Base-by-base conservation (phyloP, 176 grass and related monocot genomes). In the Dendrocalamus sinicus region DNA sequence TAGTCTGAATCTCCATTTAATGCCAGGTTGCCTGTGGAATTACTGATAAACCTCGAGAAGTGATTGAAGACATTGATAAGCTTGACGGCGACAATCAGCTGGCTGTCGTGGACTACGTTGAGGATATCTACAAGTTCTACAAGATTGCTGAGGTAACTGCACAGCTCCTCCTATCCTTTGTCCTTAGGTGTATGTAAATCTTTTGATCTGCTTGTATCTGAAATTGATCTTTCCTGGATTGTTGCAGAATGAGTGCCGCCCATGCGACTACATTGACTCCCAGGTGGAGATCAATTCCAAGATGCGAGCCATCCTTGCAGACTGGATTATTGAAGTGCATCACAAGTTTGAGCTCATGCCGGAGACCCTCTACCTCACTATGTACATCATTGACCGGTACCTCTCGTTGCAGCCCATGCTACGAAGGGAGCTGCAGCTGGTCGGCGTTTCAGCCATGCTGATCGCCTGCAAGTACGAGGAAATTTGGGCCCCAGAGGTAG, bases 391-490 rank as follows among this genome's bases (percentile, higher is more conserved):
- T 6, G 97, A 99, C 47, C 28, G 86, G 9, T 96, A 88, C 77
- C 94, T 99, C 15, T 96, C 97, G 14, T 75, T 90, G 68, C 89
- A 93, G 43, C 70, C 70, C 6, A 83, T 96, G 12, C 54, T 79
- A 67, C 88, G 97, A 80, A 92, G 82, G 82, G 90, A 99, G 89
- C 85, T 99, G 73, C 97, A 99, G 89, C 92, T 99, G 46, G 92
- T 93, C 4, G 97, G 94, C 8, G 91, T 99, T 43, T 90, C 88
- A 12, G 74, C 97, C 48, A 94, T 96, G 85, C 89, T 99, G 14
- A 94, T 99, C 11, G 90, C 94, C 8, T 96, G 94, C 94, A 99
- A 99, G 58, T 99, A 99, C 5, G 97, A 99, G 43, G 97, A 99
- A 37, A 91, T 96, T 3, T 99, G 97, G 97, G 97, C 97, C 26